Conservation (phyloP, 2,329 filamentous ascomycete genomes). For the Colletotrichum cuscutae region DNA sequence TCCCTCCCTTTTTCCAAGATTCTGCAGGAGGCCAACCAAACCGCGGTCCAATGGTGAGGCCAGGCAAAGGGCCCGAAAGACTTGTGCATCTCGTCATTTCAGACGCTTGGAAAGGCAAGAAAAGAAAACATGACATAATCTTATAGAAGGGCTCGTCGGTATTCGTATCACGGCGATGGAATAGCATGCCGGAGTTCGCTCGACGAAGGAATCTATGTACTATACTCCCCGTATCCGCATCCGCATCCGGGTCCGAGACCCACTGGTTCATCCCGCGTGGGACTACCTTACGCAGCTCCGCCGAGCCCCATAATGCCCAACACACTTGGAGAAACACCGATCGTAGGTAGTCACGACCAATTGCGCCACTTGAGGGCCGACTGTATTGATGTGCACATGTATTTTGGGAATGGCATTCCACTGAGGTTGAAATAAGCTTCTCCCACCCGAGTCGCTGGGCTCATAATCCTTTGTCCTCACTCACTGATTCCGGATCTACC, state of each 20-base stretch:
- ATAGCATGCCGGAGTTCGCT: background rate
- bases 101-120: background rate
- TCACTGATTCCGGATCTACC: background rate
- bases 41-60: background rate
- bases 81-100: background rate
- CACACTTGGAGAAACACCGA: background rate
- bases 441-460: background rate
- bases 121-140: background rate
- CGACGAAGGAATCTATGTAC: background rate
- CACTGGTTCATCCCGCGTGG: background rate
- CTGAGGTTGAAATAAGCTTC: constrained; percentile 16
- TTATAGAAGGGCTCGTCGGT: background rate
- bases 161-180: background rate
- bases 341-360: background rate
- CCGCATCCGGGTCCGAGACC: constrained; percentile 19
- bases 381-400: too few species aligned
- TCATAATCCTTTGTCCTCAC: background rate
- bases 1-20: background rate
- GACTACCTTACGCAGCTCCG: background rate
- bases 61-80: background rate
- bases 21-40: background rate
- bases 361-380: background rate
- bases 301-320: background rate
- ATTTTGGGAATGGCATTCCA: too few species aligned
- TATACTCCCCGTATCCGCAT: constrained; percentile 26